Conservation (phyloP, 208 protist genomes). For the Perkinsela sp. region DNA sequence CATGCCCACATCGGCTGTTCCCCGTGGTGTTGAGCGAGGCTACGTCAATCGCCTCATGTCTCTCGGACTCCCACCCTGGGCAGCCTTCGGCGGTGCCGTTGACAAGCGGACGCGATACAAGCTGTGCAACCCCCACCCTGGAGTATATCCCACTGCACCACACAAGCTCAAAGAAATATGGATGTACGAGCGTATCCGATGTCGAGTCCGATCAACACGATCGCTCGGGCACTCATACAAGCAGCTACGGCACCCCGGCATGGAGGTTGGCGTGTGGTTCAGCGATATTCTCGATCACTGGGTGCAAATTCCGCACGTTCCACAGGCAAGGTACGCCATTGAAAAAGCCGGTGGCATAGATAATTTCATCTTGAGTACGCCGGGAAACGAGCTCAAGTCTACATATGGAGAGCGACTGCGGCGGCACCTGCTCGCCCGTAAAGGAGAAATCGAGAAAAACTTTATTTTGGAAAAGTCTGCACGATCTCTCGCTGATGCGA, state of each 20-base stretch:
- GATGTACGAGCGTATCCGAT: conserved; percentile 53
- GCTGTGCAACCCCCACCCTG: conserved; percentile 31
- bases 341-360: conserved; percentile 60
- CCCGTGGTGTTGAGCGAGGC: conserved; percentile 43
- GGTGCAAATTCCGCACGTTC: conserved; percentile 65
- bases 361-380: conserved; percentile 53
- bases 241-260: conserved; percentile 57
- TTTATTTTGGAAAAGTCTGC: conserved; percentile 51
- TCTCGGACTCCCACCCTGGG: conserved; percentile 59
- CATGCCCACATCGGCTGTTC: conserved; percentile 35
- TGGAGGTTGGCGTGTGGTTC: conserved; percentile 54
- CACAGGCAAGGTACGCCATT: conserved; percentile 50
- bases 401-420: conserved; percentile 56
- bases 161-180: conserved; percentile 68
- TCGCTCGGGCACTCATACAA: conserved; percentile 56
- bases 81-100: conserved; percentile 51
- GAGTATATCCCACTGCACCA: conserved; percentile 30
- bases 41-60: conserved; percentile 57
- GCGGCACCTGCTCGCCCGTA: conserved; percentile 47
- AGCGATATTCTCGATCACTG: conserved; percentile 55
- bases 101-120: conserved; percentile 49
- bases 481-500: conserved; percentile 16
- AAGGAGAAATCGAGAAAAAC: conserved; percentile 63
- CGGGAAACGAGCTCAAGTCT: conserved; percentile 41
- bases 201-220: conserved; percentile 49